Base-by-base conservation (phyloP, 2,329 filamentous ascomycete species). In the Orbilia oligospora region DNA sequence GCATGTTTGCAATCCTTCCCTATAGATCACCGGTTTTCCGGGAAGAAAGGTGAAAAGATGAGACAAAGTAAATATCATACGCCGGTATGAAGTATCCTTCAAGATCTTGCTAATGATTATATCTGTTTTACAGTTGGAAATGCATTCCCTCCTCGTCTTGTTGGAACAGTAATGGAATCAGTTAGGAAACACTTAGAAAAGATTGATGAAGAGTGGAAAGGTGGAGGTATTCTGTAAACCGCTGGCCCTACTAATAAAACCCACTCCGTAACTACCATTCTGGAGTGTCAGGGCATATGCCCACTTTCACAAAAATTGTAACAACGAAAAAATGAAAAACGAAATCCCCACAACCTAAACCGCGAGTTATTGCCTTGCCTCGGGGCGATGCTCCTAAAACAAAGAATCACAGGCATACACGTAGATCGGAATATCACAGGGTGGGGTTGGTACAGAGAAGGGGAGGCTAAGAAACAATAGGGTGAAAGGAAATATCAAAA, bases 1-100 rank as follows among this genome's bases (percentile, higher is more conserved):
- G 91, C 92, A 0, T 86, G 86, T 4, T 83, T 96, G 0, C 91
- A 93, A 80, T 90, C 90, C 0, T 96, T 96, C 67, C 91, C 91
- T 0, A 76, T 84, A 0, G 82, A 85, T 1, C 91, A 93, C 82
- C 82, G 83, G 0, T 94, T 95, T 48, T 67, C 44, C 33, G 73
- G 73, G 5, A 77, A 77, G 22, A 67, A 56, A 20, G 73, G 73
- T 10, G 73, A 77, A 30, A 77, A 68, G 38, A 77, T 77, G 73
- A 66, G 73, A 27, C 73, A 77, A 58, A 71, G 73, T 77, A 71
- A 36, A 64, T 20, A 48, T 8, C 27, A 20, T 22, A 33, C 58
- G 16, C 44, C 33, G 6, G 0, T 2, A 36, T 22, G 5, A 41
- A 16, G 12, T n/a, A 14, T 18, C 2, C 18, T 58, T 22, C 8